A percentile compares a stretch with the other conserved stretches of the same genome.
These are phyloP conservation scores for Kazachstania kunashirensis DNA, from an alignment of 805 yeast species.

Conservation along the genomic window DNA sequence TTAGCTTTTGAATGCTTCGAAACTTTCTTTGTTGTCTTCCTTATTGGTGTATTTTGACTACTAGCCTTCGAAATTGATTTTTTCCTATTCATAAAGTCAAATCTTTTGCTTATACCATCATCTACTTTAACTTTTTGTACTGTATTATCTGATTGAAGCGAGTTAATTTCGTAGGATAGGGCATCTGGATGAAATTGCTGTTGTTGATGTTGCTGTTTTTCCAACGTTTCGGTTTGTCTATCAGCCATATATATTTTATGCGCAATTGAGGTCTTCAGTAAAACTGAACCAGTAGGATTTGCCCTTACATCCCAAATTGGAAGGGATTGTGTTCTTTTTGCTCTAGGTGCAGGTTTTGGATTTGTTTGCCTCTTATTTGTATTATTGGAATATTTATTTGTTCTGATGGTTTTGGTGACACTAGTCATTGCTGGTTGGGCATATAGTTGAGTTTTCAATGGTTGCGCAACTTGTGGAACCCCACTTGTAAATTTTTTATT, in stretches of 20 bases:
- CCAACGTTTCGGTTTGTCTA: conserved; percentile 19
- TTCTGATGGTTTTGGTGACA: conserved; percentile 1
- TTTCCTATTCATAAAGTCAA: conserved; percentile 27
- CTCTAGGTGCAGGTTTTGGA: conserved; percentile 39
- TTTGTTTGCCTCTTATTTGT: conserved; percentile 29
- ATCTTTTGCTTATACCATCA: conserved; percentile 27
- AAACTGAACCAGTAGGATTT: conserved; percentile 9
- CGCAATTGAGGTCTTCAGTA: conserved; percentile 26
- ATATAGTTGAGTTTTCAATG: not conserved
- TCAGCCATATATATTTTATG: conserved; percentile 29
- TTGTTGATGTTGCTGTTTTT: conserved; percentile 4
- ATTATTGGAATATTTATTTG: not conserved
- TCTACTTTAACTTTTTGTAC: conserved; percentile 19
- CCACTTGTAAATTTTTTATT: no score
- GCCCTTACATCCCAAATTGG: conserved; percentile 30
- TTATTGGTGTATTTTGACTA: not conserved
- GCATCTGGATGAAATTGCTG: conserved; percentile 1
- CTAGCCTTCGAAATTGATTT: conserved; percentile 4
- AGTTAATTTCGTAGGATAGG: conserved; percentile 15
- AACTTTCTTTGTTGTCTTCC: conserved; percentile 3
- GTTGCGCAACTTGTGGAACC: not conserved
- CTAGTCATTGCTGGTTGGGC: not conserved
- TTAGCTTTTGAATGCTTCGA: conserved; percentile 2
- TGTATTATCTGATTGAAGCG: conserved; percentile 22
- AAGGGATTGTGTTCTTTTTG: conserved; percentile 37